Evolutionary conservation across 2,329 filamentous ascomycete species (phyloP), one percentile per base, ranked within the genome.

Genomic region (Berkeleyomyces basicola): DNA sequence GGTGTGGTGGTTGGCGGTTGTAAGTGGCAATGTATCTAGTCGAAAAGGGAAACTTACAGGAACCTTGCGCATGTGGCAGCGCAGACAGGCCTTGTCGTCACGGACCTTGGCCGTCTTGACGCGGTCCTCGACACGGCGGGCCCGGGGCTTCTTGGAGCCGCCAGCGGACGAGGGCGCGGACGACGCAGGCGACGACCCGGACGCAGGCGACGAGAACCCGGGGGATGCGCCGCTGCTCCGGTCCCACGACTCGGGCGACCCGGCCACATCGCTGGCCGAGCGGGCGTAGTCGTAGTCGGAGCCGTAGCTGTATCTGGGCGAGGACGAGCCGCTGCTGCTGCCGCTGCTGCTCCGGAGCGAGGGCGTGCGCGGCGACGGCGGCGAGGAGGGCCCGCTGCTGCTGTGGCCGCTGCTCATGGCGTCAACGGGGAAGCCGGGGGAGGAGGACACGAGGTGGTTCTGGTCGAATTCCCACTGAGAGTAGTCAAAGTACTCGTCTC

Each of bases 51-150:
- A 55, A 62, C 76, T 74, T 74, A 79, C 78, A 67, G 71, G 70
- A 67, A 75, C 74, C 71, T 78, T 79, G 66, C 73, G 74, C 65
- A 76, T 72, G 66, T 74, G 76, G 69, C 78, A 80, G 63, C 74
- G 74, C 61, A 76, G 71, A 67, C 78, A 80, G 42, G 78, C 76
- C 64, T 75, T 75, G 67, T 71, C 72, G 68, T 77, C 76, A 66
- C 78, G 76, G 61, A 80, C 76, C 62, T 74, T 73, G 61, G 76
- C 77, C 51, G 78, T 79, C 69, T 78, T 74, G 65, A 75, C 72
- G 49, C 72, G 74, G 66, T 75, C 71, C 62, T 68, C 68, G 36
- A 75, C 53, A n/a, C 44, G 44, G 39, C 63, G 59, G 23, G 43
- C 39, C 40, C 60, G 60, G 40, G 37, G 10, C 60, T 61, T 61